These are phyloP conservation scores for Paraleonurus japonicus DNA, from an alignment of 257 asterid genomes.

Conservation along the genomic window DNA sequence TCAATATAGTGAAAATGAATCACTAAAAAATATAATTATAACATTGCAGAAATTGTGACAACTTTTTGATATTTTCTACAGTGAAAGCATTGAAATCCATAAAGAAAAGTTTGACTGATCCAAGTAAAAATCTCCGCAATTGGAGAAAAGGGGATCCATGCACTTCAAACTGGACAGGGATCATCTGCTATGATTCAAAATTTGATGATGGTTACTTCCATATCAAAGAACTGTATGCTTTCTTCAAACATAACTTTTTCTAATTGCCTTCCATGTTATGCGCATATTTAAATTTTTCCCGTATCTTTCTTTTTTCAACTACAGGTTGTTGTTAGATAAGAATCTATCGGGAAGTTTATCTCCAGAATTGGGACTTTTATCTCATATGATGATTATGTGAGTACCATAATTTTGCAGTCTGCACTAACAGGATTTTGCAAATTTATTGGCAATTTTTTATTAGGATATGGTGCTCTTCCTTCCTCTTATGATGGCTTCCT, in stretches of 20 bases:
- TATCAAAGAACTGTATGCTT: slow-evolving; percentile 69
- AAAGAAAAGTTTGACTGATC: slow-evolving; percentile 55
- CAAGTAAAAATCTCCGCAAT: slow-evolving; percentile 41
- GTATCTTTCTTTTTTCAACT: slow-evolving; percentile 1
- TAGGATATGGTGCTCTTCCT: neutral
- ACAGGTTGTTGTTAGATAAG: slow-evolving; percentile 54
- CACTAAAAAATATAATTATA: neutral
- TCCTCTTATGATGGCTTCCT: slow-evolving; percentile 4
- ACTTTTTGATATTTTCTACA: slow-evolving; percentile 35
- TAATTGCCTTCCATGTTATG: neutral
- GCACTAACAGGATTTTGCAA: neutral
- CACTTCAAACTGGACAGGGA: slow-evolving; percentile 63
- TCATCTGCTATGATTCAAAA: slow-evolving; percentile 56
- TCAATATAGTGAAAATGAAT: slow-evolving; percentile 6
- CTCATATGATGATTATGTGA: slow-evolving; percentile 67
- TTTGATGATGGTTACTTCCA: slow-evolving; percentile 62
- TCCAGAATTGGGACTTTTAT: slow-evolving; percentile 71
- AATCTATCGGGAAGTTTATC: slow-evolving; percentile 72
- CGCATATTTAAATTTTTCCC: neutral
- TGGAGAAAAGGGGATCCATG: slow-evolving; percentile 84
- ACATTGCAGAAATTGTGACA: neutral
- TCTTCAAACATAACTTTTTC: neutral
- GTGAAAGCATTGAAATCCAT: slow-evolving; percentile 60
- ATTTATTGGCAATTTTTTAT: slow-evolving; percentile 4
- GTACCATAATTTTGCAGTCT: slow-evolving; percentile 31